phyloP scores from a whole-genome alignment of 2,329 filamentous ascomycete species.

The Ophiocordyceps camponoti-rufipedis region DNA sequence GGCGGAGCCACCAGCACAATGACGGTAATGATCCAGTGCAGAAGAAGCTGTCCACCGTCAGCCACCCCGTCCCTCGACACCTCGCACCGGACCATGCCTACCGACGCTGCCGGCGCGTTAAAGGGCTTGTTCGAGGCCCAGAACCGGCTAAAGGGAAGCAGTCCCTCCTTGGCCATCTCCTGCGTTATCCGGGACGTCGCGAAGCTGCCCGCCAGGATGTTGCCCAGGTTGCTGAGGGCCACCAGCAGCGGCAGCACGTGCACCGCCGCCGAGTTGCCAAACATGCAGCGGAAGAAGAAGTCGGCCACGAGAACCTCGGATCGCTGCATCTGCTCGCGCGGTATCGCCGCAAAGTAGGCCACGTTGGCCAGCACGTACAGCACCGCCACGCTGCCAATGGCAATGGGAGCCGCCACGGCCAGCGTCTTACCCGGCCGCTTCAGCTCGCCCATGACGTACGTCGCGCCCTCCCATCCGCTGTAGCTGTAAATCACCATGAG shows the following conservation, averaged over 20 bases:
- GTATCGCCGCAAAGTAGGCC: slow-evolving; percentile 45
- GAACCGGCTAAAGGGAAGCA: slow-evolving; percentile 46
- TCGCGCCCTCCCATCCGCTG: slow-evolving; percentile 46
- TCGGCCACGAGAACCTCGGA: slow-evolving; percentile 42
- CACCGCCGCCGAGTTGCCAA: slow-evolving; percentile 33
- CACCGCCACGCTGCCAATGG: slow-evolving; percentile 37
- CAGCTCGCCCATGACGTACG: slow-evolving; percentile 41
- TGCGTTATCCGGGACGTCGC: slow-evolving; percentile 40
- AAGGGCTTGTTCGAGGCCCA: slow-evolving; percentile 54
- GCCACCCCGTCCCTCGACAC: neutral
- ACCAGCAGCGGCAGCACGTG: slow-evolving; percentile 35
- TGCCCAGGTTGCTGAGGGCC: slow-evolving; percentile 41
- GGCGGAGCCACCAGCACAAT: slow-evolving; percentile 1
- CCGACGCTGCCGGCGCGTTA: slow-evolving; percentile 1
- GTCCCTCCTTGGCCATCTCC: slow-evolving; percentile 51
- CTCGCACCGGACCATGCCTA: neutral
- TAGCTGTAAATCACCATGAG: slow-evolving; percentile 42
- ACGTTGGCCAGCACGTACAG: slow-evolving; percentile 47
- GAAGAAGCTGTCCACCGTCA: neutral
- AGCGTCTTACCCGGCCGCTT: slow-evolving; percentile 35
- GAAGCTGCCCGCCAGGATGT: slow-evolving; percentile 42
- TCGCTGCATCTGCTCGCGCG: slow-evolving; percentile 35
- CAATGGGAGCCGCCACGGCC: slow-evolving; percentile 35
- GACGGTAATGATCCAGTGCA: slow-evolving; percentile 1
- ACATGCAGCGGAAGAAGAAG: slow-evolving; percentile 43